Percentiles rank a stretch among this genome's conserved stretches.
These are phyloP conservation scores for Bremia lactucae DNA, from an alignment of 352 stramenopile species.

Conservation along the genomic window DNA sequence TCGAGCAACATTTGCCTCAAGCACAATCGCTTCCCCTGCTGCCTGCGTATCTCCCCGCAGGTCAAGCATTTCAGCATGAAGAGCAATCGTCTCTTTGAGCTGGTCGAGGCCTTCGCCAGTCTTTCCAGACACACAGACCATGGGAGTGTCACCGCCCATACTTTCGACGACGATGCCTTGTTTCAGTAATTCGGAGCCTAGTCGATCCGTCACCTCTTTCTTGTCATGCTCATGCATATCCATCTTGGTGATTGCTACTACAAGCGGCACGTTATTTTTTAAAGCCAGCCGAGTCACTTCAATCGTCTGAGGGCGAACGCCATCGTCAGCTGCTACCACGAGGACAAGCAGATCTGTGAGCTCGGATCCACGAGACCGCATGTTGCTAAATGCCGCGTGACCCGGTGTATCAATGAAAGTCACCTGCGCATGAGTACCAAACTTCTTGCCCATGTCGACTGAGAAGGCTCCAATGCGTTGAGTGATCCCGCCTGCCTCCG, in stretches of 20 bases:
- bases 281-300: constrained; percentile 92
- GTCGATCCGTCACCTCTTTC: constrained; percentile 47
- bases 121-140: constrained; percentile 94
- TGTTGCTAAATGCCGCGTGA: constrained; percentile 97
- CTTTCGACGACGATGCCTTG: constrained; percentile 92
- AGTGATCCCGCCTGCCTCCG: constrained; percentile 98
- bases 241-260: constrained; percentile 97
- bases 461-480: constrained; percentile 97
- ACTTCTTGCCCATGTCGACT: constrained; percentile 86
- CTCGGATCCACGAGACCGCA: constrained; percentile 93
- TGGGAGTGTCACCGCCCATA: constrained; percentile 89
- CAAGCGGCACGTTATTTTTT: constrained; percentile 91
- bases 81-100: constrained; percentile 93
- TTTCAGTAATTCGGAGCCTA: constrained; percentile 83
- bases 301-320: constrained; percentile 95
- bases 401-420: constrained; percentile 99
- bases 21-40: constrained; percentile 89
- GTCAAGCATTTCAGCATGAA: constrained; percentile 94
- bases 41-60: constrained; percentile 87
- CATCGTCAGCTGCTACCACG: constrained; percentile 97
- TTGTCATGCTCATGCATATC: constrained; percentile 83
- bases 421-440: constrained; percentile 49
- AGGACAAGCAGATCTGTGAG: constrained; percentile 97
- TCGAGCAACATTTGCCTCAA: constrained; percentile 93
- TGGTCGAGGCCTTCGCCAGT: constrained; percentile 89